Evolutionary conservation across 2,329 filamentous ascomycete species (phyloP).

Genomic region (Aureobasidium namibiae): DNA sequence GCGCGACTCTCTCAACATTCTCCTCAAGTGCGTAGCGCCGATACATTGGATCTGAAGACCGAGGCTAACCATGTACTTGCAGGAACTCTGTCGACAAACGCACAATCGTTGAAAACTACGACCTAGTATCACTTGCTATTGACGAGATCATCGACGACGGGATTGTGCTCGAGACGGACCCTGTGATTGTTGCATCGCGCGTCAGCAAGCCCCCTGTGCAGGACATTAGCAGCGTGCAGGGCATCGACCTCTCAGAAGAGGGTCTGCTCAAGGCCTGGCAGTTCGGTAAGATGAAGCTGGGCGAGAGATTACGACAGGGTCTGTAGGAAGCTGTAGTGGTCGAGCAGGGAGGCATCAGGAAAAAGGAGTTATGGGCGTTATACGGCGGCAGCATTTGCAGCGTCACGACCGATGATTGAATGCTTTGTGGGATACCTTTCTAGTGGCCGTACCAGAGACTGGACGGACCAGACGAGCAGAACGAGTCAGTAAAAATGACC

Average conservation of each 20-base stretch:
- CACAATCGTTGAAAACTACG: slow-evolving; percentile 97
- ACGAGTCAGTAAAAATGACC: background rate
- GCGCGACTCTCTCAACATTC: slow-evolving; percentile 77
- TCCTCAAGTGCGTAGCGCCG: slow-evolving; percentile 68
- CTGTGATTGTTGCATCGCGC: slow-evolving; percentile 82
- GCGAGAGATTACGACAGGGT: slow-evolving; percentile 82
- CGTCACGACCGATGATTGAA: background rate
- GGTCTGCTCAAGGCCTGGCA: slow-evolving; percentile 90
- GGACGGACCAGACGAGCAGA: background rate
- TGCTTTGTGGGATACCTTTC: background rate
- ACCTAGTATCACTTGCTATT: slow-evolving; percentile 84
- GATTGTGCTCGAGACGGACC: slow-evolving; percentile 94
- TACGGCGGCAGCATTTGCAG: background rate
- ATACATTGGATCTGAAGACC: background rate
- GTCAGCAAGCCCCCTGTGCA: slow-evolving; percentile 88
- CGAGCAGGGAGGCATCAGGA: background rate
- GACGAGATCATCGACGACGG: slow-evolving; percentile 95
- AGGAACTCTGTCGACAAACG: slow-evolving; percentile 96
- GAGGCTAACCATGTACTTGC: slow-evolving; percentile 16
- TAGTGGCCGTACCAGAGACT: background rate
- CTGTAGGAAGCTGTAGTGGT: slow-evolving; percentile 40
- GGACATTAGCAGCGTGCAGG: slow-evolving; percentile 80
- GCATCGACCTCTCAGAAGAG: slow-evolving; percentile 91
- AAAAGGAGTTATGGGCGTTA: slow-evolving; percentile 13
- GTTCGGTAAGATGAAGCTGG: slow-evolving; percentile 84